These are phyloP conservation scores for Inosperma sp. DNA, from an alignment of 768 basidiomycete genomes.

Conservation along the genomic window DNA sequence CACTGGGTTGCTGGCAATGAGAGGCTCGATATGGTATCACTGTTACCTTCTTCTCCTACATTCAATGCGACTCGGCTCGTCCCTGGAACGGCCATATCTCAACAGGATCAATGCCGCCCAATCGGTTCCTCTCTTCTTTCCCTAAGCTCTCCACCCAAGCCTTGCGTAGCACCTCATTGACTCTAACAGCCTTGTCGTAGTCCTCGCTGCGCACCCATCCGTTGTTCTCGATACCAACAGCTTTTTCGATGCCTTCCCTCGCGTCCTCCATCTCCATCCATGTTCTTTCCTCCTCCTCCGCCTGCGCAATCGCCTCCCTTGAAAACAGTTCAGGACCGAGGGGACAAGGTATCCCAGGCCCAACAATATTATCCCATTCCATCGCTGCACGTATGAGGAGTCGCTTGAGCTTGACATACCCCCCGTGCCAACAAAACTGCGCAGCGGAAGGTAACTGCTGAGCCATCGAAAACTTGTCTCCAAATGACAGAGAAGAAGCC, in stretches of 20 bases:
- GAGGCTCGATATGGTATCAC: slow-evolving; percentile 4
- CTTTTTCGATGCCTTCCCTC: slow-evolving; percentile 5
- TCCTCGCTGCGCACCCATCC: slow-evolving; percentile 9
- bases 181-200: slow-evolving; percentile 3
- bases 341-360: slow-evolving; percentile 10
- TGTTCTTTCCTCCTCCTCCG: slow-evolving; percentile 5
- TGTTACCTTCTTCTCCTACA: slow-evolving; percentile 7
- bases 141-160: slow-evolving; percentile 6
- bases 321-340: slow-evolving; percentile 7
- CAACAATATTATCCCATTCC: slow-evolving; percentile 11
- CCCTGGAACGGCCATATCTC: slow-evolving; percentile 10
- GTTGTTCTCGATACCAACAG: slow-evolving; percentile 9
- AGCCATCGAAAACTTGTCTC: slow-evolving; percentile 4
- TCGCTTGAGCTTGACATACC: slow-evolving; percentile 11
- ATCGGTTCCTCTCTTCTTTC: slow-evolving; percentile 1
- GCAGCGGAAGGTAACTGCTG: slow-evolving; percentile 11
- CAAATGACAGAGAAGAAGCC: slow-evolving; percentile 11
- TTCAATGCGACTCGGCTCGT: slow-evolving; percentile 7
- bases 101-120: slow-evolving; percentile 8
- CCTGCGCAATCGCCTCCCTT: slow-evolving; percentile 11
- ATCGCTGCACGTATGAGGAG: slow-evolving; percentile 5
- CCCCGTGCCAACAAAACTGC: slow-evolving; percentile 12
- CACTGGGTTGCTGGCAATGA: too few relatives aligned
- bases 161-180: slow-evolving; percentile 5
- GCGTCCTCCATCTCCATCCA: slow-evolving; percentile 9